These are phyloP conservation scores for Akebia trifoliata DNA, from an alignment of 164 flowering plant genomes.

Conservation along the genomic window DNA sequence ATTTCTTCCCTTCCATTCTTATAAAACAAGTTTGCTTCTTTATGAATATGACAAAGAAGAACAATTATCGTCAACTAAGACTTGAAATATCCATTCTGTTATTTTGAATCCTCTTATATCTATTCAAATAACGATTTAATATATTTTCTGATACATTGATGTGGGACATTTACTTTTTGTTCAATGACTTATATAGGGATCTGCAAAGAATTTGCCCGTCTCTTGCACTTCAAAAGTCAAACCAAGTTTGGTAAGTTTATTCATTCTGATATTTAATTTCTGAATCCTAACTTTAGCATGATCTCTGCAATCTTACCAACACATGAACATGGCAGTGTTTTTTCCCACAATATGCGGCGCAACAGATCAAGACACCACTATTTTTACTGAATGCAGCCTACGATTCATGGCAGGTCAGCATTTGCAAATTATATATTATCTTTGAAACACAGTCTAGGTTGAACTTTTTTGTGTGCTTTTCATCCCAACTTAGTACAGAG, in stretches of 20 bases:
- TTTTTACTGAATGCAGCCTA: conserved; percentile 87
- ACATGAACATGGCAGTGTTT: conserved; percentile 58
- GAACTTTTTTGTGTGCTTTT: no score
- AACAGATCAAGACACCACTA: conserved; percentile 57
- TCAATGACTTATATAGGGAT: conserved; percentile 41
- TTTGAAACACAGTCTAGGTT: no score
- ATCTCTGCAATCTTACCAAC: conserved; percentile 1
- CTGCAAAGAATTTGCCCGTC: conserved; percentile 65
- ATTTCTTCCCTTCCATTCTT: no score
- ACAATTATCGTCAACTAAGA: no score
- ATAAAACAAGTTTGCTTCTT: no score
- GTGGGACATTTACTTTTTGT: background rate
- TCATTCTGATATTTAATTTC: background rate
- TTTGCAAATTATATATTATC: no score
- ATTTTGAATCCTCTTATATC: no score
- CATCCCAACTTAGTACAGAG: no score
- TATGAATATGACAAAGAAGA: no score
- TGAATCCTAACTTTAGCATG: background rate
- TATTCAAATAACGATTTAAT: no score
- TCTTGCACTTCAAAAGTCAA: conserved; percentile 59
- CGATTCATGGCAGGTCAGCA: conserved; percentile 94
- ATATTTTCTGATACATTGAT: no score
- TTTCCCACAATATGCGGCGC: conserved; percentile 71
- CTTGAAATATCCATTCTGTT: no score
- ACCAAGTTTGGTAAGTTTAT: conserved; percentile 55